phyloP scores from a whole-genome alignment of 2,329 filamentous ascomycete species.

The Aspergillus brunneoviolaceus region DNA sequence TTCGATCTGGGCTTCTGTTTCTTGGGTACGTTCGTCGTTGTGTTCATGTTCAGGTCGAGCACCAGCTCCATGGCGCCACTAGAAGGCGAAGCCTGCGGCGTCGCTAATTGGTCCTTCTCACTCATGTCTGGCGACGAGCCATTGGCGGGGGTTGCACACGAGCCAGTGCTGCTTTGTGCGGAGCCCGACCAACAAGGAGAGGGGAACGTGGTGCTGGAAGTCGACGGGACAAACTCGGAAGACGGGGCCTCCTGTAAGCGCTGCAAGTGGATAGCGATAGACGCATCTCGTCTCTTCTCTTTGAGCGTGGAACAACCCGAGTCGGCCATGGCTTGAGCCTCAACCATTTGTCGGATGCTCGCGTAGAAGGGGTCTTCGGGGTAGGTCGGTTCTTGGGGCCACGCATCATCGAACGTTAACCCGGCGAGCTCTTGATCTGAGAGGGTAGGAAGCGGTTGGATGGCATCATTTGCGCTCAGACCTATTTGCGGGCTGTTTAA shows the following conservation, averaged over 20 bases:
- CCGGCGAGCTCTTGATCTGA: slow-evolving; percentile 7
- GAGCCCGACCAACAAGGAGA: slow-evolving; percentile 35
- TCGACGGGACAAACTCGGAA: slow-evolving; percentile 27
- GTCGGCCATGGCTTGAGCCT: slow-evolving; percentile 40
- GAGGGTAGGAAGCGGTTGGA: slow-evolving; percentile 9
- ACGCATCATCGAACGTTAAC: slow-evolving; percentile 9
- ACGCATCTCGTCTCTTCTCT: slow-evolving; percentile 43
- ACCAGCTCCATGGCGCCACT: slow-evolving; percentile 38
- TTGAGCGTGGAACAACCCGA: slow-evolving; percentile 36
- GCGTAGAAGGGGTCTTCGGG: slow-evolving; percentile 16
- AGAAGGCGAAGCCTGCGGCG: slow-evolving; percentile 18
- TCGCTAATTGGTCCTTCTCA: slow-evolving; percentile 15
- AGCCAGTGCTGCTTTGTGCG: slow-evolving; percentile 22
- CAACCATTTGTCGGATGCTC: slow-evolving; percentile 33
- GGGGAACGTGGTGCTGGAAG: slow-evolving; percentile 33
- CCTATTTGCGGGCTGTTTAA: slow-evolving; percentile 16
- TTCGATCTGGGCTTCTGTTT: slow-evolving; percentile 44
- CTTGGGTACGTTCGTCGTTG: slow-evolving; percentile 41
- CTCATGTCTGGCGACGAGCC: slow-evolving; percentile 13
- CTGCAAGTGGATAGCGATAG: slow-evolving; percentile 44
- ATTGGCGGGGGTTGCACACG: slow-evolving; percentile 24
- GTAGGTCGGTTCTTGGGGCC: slow-evolving; percentile 16
- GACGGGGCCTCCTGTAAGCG: slow-evolving; percentile 34
- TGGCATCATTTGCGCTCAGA: slow-evolving; percentile 14
- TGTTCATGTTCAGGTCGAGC: slow-evolving; percentile 46